Evolutionary conservation across 176 grass and related monocot species (phyloP).

Genomic region (Phragmites australis): DNA sequence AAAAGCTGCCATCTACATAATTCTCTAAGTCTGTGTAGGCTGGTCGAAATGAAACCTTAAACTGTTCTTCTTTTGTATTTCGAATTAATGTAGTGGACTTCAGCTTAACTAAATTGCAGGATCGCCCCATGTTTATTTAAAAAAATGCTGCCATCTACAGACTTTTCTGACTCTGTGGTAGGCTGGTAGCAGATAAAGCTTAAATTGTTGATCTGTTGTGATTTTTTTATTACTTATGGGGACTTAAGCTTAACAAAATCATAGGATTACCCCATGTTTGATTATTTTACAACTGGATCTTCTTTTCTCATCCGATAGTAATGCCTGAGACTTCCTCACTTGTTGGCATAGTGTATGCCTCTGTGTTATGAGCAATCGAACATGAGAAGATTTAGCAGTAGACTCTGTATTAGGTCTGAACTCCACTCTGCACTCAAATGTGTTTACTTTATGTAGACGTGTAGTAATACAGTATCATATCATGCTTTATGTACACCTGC

Average conservation of each 20-base stretch:
- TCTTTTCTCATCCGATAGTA: too few species aligned
- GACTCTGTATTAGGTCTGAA: slow-evolving; percentile 7
- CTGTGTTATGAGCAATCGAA: slow-evolving; percentile 28
- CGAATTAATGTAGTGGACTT: slow-evolving; percentile 3
- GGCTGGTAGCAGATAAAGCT: neutral
- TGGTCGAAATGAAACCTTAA: slow-evolving; percentile 27
- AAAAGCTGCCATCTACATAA: slow-evolving; percentile 12
- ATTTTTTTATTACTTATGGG: neutral
- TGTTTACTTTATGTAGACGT: slow-evolving; percentile 12
- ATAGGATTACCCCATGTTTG: neutral
- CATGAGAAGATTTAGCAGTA: slow-evolving; percentile 1
- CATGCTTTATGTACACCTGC: neutral
- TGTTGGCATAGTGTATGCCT: neutral
- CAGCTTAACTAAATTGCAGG: slow-evolving; percentile 9
- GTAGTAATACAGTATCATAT: slow-evolving; percentile 11
- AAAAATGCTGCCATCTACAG: neutral
- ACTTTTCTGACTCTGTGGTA: neutral
- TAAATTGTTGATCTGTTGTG: neutral
- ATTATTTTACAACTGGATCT: neutral
- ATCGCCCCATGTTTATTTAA: neutral
- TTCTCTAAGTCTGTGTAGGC: neutral
- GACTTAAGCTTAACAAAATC: neutral
- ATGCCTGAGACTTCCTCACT: neutral
- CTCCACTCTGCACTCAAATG: neutral
- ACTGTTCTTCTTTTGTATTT: neutral